Evolutionary conservation across 2,329 filamentous ascomycete genomes (phyloP).

Genomic region (Orbilia oligospora): DNA sequence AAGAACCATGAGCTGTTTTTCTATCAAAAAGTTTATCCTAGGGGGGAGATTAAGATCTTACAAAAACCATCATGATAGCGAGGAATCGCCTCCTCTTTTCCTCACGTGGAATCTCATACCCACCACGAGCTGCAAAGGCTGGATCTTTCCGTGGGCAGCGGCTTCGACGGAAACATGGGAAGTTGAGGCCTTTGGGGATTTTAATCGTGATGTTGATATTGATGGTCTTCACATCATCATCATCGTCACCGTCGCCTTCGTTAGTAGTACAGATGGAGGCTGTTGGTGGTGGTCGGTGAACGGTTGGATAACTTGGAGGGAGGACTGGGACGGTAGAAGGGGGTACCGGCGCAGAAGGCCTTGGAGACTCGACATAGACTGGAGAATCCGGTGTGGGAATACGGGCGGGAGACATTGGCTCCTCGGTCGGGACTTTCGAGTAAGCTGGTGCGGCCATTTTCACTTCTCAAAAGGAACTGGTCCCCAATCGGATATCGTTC

Average conservation of each 20-base stretch:
- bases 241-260: constrained; percentile 8
- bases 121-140: background rate
- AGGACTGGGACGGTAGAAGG: background rate
- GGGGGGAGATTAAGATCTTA: constrained; percentile 11
- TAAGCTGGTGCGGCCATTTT: constrained; percentile 33
- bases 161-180: constrained; percentile 42
- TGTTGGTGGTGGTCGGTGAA: constrained; percentile 33
- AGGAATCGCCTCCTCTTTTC: constrained; percentile 32
- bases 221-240: constrained; percentile 54
- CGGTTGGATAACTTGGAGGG: constrained; percentile 20
- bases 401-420: constrained; percentile 12
- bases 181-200: constrained; percentile 38
- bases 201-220: constrained; percentile 58
- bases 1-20: too few relatives aligned
- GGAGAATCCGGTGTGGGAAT: constrained; percentile 7
- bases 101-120: constrained; percentile 9
- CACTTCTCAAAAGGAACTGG: constrained; percentile 16
- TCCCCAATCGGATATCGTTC: constrained; percentile 10
- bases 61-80: constrained; percentile 31
- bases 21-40: background rate
- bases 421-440: constrained; percentile 20
- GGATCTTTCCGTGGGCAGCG: constrained; percentile 19
- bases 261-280: background rate
- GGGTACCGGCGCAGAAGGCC: background rate
- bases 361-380: constrained; percentile 1